These are phyloP conservation scores for Colletotrichum sojae DNA, from an alignment of 2,329 filamentous ascomycete genomes.

Conservation along the genomic window DNA sequence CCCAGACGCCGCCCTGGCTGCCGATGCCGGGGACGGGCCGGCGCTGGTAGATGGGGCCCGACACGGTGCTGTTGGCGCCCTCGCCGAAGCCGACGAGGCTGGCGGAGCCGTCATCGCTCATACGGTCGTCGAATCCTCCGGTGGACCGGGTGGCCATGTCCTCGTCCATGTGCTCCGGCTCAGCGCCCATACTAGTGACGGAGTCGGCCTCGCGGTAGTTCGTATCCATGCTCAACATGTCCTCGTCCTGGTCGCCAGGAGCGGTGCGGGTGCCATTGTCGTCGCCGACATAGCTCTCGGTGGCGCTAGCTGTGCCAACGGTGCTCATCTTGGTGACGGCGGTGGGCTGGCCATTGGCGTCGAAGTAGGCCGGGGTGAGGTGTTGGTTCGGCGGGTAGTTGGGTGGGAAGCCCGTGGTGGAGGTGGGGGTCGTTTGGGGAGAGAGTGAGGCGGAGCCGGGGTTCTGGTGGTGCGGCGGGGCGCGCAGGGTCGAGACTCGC, in stretches of 20 bases:
- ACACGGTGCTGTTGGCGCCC: conserved; percentile 88
- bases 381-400: conserved; percentile 53
- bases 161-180: conserved; percentile 66
- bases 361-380: conserved; percentile 82
- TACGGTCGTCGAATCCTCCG: conserved; percentile 74
- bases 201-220: conserved; percentile 70
- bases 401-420: conserved; percentile 59
- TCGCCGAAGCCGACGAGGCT: conserved; percentile 94
- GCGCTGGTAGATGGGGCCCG: conserved; percentile 79
- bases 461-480: conserved; percentile 53
- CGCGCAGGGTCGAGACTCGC: conserved; percentile 83
- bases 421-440: conserved; percentile 67
- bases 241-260: conserved; percentile 72
- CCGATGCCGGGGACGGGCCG: conserved; percentile 57
- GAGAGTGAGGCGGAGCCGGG: conserved; percentile 56
- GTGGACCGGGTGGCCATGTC: conserved; percentile 64
- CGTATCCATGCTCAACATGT: conserved; percentile 79
- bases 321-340: conserved; percentile 86
- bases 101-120: conserved; percentile 87
- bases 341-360: conserved; percentile 77
- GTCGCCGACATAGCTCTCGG: conserved; percentile 77
- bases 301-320: conserved; percentile 91
- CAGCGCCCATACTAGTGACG: conserved; percentile 68
- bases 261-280: conserved; percentile 64
- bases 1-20: conserved; percentile 52